Percentiles rank a stretch among this genome's conserved stretches.
These are phyloP conservation scores for Talaromyces borbonicus DNA, from an alignment of 495 filamentous ascomycete species.

Conservation along the genomic window DNA sequence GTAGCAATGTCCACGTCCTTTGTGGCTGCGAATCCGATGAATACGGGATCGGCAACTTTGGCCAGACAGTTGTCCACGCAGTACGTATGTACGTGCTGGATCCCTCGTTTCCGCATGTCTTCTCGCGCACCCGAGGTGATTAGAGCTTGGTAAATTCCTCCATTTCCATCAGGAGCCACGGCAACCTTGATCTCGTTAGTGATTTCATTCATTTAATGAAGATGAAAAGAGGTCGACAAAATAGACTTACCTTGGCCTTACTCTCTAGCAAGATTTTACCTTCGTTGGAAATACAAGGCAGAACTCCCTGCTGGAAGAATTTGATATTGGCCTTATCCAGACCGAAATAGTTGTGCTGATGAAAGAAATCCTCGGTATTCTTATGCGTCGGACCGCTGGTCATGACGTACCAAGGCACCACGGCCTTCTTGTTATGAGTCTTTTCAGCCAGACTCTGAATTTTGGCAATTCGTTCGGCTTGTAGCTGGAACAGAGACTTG, in stretches of 20 bases:
- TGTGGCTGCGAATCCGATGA: constrained; percentile 85
- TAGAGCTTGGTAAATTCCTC: constrained; percentile 91
- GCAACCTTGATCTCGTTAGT: constrained; percentile 46
- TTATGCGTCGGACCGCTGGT: constrained; percentile 92
- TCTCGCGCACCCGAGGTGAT: constrained; percentile 70
- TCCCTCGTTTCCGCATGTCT: constrained; percentile 81
- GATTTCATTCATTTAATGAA: constrained; percentile 8
- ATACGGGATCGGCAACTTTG: constrained; percentile 90
- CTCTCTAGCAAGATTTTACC: constrained; percentile 92
- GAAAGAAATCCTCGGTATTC: constrained; percentile 88
- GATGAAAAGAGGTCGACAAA: not conserved
- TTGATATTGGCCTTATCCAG: constrained; percentile 73
- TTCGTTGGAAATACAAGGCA: constrained; percentile 95
- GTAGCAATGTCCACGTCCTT: constrained; percentile 93
- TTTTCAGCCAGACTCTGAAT: constrained; percentile 75
- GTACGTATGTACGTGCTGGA: constrained; percentile 95
- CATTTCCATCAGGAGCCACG: constrained; percentile 97
- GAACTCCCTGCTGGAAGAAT: constrained; percentile 94
- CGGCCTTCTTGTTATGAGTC: constrained; percentile 54
- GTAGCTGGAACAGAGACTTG: constrained; percentile 95
- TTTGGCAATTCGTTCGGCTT: constrained; percentile 85
- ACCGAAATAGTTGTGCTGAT: constrained; percentile 83
- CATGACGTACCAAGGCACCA: constrained; percentile 99
- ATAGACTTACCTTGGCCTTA: constrained; percentile 63
- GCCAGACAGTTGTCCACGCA: constrained; percentile 99